phyloP scores from a whole-genome alignment of 2,329 filamentous ascomycete species.

The Penicillium sp. region DNA sequence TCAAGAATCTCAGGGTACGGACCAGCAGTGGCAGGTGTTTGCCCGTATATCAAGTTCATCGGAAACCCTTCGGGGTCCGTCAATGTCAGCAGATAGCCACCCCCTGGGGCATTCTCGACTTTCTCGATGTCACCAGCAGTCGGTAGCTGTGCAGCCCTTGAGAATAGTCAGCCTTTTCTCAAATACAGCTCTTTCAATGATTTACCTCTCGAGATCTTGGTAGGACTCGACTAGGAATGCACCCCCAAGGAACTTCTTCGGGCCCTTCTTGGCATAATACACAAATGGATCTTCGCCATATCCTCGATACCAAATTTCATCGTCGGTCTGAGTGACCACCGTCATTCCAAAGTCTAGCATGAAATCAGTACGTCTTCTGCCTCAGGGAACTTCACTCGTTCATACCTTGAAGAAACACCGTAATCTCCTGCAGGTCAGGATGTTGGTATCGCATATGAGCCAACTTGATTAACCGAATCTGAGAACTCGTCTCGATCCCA shows the following conservation, averaged over 20 bases:
- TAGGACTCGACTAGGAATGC: conserved; percentile 46
- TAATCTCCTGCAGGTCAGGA: conserved; percentile 52
- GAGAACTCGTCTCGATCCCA: conserved; percentile 46
- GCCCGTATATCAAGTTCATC: conserved; percentile 45
- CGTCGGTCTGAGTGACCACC: conserved; percentile 39
- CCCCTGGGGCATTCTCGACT: conserved; percentile 41
- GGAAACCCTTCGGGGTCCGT: conserved; percentile 44
- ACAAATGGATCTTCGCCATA: conserved; percentile 49
- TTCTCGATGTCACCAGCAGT: conserved; percentile 33
- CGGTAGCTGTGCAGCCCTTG: conserved; percentile 25
- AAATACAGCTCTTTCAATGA: neutral
- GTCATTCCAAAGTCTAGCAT: conserved; percentile 46
- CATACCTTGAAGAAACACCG: conserved; percentile 25
- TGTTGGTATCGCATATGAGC: conserved; percentile 60
- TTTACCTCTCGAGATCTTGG: conserved; percentile 46
- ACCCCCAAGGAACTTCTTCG: conserved; percentile 47
- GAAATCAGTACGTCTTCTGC: neutral
- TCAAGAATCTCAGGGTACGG: conserved; percentile 22
- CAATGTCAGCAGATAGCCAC: conserved; percentile 41
- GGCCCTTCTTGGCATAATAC: conserved; percentile 43
- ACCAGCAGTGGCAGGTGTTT: conserved; percentile 24
- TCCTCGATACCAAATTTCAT: conserved; percentile 45
- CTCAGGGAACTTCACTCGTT: neutral
- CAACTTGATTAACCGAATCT: conserved; percentile 52
- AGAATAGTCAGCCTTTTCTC: neutral